phyloP scores from a whole-genome alignment of 176 grass and related monocot species.

The Miscanthus lutarioriparius region DNA sequence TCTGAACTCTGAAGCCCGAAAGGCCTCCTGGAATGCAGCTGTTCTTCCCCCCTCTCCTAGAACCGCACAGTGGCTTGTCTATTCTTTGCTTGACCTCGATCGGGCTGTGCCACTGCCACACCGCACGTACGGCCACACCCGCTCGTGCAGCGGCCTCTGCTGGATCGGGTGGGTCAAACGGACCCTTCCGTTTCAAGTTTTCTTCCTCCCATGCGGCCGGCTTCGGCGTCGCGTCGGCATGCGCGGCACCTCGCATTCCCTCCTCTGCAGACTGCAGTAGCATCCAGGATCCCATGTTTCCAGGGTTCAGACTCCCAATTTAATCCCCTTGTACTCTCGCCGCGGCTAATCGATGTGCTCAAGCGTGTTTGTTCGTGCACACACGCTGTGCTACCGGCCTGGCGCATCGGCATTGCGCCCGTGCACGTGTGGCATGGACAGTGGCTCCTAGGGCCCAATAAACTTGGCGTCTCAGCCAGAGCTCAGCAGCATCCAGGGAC shows the following conservation, averaged over 20 bases:
- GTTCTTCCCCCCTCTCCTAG: conserved; percentile 33
- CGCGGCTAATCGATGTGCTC: conserved; percentile 46
- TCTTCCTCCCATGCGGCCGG: conserved; percentile 37
- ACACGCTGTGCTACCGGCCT: conserved; percentile 33
- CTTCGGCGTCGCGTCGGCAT: background rate
- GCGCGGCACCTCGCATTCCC: background rate
- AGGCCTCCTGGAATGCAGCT: background rate
- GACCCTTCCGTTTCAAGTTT: conserved; percentile 75
- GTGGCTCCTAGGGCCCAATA: conserved; percentile 23
- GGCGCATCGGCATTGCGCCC: conserved; percentile 29
- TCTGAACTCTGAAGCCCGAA: background rate
- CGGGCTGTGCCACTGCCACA: conserved; percentile 14
- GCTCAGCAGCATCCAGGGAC: background rate
- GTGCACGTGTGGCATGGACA: conserved; percentile 57
- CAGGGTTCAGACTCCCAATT: conserved; percentile 61
- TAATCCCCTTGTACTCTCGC: conserved; percentile 42
- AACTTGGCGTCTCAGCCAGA: conserved; percentile 32
- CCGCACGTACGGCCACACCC: conserved; percentile 25
- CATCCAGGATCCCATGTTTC: conserved; percentile 70
- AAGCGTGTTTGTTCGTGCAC: conserved; percentile 49
- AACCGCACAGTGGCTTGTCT: conserved; percentile 50
- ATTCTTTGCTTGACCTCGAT: conserved; percentile 61
- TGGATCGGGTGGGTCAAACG: conserved; percentile 63
- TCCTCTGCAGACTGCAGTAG: too few relatives aligned
- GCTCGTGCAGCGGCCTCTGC: conserved; percentile 53